Evolutionary conservation across 2,329 filamentous ascomycete species (phyloP).

Genomic region (Aureobasidium sp.): DNA sequence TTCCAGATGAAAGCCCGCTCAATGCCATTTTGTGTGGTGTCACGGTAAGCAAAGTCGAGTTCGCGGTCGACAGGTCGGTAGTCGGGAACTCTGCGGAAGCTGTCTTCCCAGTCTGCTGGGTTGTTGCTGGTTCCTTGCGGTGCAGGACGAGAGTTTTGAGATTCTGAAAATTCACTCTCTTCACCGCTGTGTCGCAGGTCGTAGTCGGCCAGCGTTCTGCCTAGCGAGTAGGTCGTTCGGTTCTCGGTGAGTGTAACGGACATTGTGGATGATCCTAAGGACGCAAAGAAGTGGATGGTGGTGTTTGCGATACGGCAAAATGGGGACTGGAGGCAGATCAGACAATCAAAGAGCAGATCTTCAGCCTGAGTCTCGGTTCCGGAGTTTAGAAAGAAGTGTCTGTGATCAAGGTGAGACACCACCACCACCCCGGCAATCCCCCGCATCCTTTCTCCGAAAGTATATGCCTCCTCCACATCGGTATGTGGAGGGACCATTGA

Average conservation of each 20-base stretch:
- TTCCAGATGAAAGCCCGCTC: conserved; percentile 44
- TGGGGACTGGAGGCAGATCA: neutral
- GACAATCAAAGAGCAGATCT: neutral
- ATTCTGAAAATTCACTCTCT: conserved; percentile 25
- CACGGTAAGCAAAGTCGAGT: conserved; percentile 37
- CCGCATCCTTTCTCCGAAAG: neutral
- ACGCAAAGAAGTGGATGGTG: neutral
- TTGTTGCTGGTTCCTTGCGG: conserved; percentile 20
- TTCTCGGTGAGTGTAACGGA: conserved; percentile 40
- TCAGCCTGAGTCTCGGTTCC: neutral
- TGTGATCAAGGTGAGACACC: neutral
- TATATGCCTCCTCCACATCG: neutral
- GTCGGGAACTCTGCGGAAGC: conserved; percentile 42
- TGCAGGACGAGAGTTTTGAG: conserved; percentile 27
- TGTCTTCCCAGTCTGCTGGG: conserved; percentile 40
- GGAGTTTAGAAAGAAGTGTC: neutral
- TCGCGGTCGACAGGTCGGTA: conserved; percentile 42
- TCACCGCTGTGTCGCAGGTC: conserved; percentile 37
- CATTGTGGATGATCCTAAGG: conserved; percentile 25
- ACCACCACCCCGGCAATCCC: too few relatives aligned
- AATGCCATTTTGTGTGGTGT: conserved; percentile 37
- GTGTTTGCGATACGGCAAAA: neutral
- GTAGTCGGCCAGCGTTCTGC: conserved; percentile 39
- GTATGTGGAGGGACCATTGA: neutral
- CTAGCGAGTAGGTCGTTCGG: conserved; percentile 32